Base-by-base conservation (phyloP, 768 basidiomycete species). In the Lentinus tigrinus region DNA sequence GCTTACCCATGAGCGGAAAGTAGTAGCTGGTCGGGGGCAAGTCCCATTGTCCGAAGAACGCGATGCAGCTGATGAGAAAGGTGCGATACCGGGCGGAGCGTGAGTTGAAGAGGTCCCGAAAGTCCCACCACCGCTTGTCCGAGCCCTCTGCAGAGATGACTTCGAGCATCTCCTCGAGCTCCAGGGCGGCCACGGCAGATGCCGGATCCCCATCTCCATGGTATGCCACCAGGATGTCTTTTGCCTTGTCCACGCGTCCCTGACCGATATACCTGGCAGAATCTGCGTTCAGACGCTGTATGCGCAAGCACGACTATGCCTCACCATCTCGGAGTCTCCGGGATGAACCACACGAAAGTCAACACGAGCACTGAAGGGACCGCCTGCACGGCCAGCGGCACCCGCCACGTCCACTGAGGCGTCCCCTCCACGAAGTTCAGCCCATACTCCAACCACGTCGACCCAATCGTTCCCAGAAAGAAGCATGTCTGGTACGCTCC, bases 241-340 rank as follows among this genome's bases (percentile, higher is more conserved):
- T 77, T 0, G 91, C 91, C 61, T 83, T 72, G 0, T 79, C 80
- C 65, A 85, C 85, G 78, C 82, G 58, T 2, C 87, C 85, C 65
- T 83, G 82, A 36, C 67, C 57, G 56, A 63, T 56, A 61, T 65
- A 58, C 69, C 69, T 60, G 23, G 9, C n/a, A 31, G 14, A 19
- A n/a, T 24, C 6, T 46, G 9, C 21, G 11, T 7, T 31, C 31
- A 31, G n/a, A n/a, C n/a, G n/a, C n/a, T n/a, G n/a, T n/a, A n/a
- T n/a, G n/a, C n/a, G n/a, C n/a, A n/a, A n/a, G n/a, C n/a, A n/a
- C n/a, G n/a, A n/a, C n/a, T n/a, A n/a, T n/a, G n/a, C n/a, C 79
- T 16, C 85, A 77, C 74, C 78, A 89, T 39, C 87, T 76, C 24
- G 87, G 87, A 38, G 84, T 85, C 66, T 89, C 87, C 1, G 88